Conservation (phyloP, 352 stramenopile species). For the Phytophthora vignae region DNA sequence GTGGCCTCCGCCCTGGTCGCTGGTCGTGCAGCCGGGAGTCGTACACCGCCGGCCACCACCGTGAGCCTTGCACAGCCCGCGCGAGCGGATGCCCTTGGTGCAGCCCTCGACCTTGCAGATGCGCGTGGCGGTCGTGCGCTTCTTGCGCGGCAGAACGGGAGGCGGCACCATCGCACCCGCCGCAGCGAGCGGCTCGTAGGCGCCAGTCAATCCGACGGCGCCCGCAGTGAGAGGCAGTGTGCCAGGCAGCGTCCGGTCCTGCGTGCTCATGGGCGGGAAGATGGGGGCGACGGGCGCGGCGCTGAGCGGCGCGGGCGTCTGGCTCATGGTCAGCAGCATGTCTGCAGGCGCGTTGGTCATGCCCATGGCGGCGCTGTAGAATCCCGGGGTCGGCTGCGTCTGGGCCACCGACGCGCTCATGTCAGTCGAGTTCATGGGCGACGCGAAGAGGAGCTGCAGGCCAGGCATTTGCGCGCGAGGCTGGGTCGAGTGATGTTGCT, state of each 20-base stretch:
- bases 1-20: slow-evolving; percentile 86
- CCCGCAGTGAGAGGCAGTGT: slow-evolving; percentile 21
- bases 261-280: slow-evolving; percentile 10
- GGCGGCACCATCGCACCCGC: slow-evolving; percentile 13
- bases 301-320: slow-evolving; percentile 19
- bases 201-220: not conserved
- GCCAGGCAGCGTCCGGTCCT: slow-evolving; percentile 19
- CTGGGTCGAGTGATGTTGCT: slow-evolving; percentile 13
- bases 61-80: slow-evolving; percentile 86
- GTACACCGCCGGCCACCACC: slow-evolving; percentile 83
- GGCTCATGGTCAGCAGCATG: slow-evolving; percentile 38
- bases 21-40: slow-evolving; percentile 81
- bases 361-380: slow-evolving; percentile 34
- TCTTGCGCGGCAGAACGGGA: slow-evolving; percentile 48
- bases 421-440: slow-evolving; percentile 38
- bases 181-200: not conserved
- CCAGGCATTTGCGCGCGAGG: slow-evolving; percentile 36
- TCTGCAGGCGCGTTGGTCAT: slow-evolving; percentile 26
- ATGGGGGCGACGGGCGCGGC: slow-evolving; percentile 23
- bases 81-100: slow-evolving; percentile 80
- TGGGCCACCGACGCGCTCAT: slow-evolving; percentile 14
- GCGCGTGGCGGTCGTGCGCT: slow-evolving; percentile 62
- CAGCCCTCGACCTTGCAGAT: slow-evolving; percentile 82
- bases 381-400: slow-evolving; percentile 2
- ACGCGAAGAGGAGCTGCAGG: slow-evolving; percentile 48